A percentile compares a stretch with the other conserved stretches of the same genome.
These are phyloP conservation scores for Evansstolkia leycettana DNA, from an alignment of 495 filamentous ascomycete genomes.

Conservation along the genomic window DNA sequence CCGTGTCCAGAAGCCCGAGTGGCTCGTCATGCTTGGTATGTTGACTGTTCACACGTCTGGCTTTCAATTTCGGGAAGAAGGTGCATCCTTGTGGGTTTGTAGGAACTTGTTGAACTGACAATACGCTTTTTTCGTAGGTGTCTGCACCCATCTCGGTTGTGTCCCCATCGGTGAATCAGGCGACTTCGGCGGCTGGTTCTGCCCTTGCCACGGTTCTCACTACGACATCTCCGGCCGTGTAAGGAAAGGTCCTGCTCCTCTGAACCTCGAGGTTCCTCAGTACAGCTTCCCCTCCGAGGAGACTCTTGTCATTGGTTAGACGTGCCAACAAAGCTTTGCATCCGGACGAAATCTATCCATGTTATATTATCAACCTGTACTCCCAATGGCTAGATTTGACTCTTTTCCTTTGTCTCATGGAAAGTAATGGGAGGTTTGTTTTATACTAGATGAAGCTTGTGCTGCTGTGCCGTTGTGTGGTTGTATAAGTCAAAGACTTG, in stretches of 20 bases:
- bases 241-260: conserved; percentile 87
- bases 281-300: conserved; percentile 81
- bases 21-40: conserved; percentile 96
- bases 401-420: conserved; percentile 8
- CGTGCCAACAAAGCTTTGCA: conserved; percentile 6
- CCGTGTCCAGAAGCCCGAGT: conserved; percentile 95
- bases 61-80: too few relatives aligned
- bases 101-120: conserved; percentile 2
- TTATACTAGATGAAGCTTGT: conserved; percentile 25
- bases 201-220: conserved; percentile 98
- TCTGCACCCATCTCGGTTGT: conserved; percentile 98
- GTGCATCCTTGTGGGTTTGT: too few relatives aligned
- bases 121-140: conserved; percentile 40
- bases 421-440: neutral
- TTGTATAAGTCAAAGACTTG: conserved; percentile 28
- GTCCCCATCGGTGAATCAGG: conserved; percentile 98
- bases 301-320: conserved; percentile 68
- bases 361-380: neutral
- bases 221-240: conserved; percentile 98
- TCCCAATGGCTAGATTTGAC: conserved; percentile 6
- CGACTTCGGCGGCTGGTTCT: conserved; percentile 99
- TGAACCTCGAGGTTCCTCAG: conserved; percentile 89
- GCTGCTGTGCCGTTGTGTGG: conserved; percentile 22
- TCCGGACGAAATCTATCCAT: conserved; percentile 1
- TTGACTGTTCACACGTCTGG: conserved; percentile 6